Evolutionary conservation across 495 filamentous ascomycete genomes (phyloP), one percentile per base, ranked within the genome.

Genomic region (Tuber indicum): DNA sequence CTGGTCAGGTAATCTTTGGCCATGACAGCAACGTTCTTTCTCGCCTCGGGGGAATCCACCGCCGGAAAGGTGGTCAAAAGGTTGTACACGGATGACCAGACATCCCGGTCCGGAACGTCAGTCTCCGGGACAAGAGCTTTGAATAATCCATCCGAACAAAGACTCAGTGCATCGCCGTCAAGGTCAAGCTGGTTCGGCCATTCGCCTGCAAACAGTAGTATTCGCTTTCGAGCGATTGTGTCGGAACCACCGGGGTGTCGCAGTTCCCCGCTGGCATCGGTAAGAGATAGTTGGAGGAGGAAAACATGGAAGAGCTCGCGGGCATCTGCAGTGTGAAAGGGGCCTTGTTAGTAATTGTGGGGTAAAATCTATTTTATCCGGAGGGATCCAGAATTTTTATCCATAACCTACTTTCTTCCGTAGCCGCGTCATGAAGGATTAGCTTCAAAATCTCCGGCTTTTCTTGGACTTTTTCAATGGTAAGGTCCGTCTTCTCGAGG

Each of bases 231-330:
- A 3, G 26, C 0, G 8, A 66, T 36, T 36, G 58, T 66, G 26
- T 66, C 58, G 14, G 58, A 66, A 12, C 58, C 58, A 66, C 7
- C 8, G 26, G 58, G 58, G 26, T 66, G 26, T 14, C 58, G 58
- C 58, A 66, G 58, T 66, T 66, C 26, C 32, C 58, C 58, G 14
- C 58, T 36, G 2, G 58, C 58, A 36, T 66, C 58, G 26, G 58
- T 66, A 26, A 66, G 58, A 17, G 58, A 66, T 32, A 66, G 26
- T 17, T 66, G 58, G 58, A 66, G 58, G 58, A 66, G 58, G 58
- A 66, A 66, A 26, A 66, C 58, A 36, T 66, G 58, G 7, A 66
- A 66, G 58, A 66, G 58, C 58, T 66, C 58, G 26, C 58, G 58
- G 32, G 58, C 3, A 66, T 66, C 58, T 66, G 14, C 26, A 17